These are phyloP conservation scores for Warburgia ugandensis DNA, from an alignment of 164 flowering plant genomes.

Conservation along the genomic window DNA sequence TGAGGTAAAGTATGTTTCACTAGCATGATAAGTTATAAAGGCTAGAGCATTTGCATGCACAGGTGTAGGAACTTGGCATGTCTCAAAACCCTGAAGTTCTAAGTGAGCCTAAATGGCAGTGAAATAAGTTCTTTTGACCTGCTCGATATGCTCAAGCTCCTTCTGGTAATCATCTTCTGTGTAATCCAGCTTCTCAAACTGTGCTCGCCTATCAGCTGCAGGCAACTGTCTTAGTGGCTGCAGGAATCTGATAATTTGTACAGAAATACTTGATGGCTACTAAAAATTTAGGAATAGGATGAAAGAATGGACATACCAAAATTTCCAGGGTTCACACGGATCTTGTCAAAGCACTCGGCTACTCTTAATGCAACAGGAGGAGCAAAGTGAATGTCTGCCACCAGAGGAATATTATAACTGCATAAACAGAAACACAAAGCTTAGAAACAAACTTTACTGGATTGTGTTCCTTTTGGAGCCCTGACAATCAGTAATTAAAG, in stretches of 20 bases:
- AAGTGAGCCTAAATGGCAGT: no score
- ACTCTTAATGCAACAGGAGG: conserved; percentile 90
- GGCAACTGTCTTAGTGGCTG: conserved; percentile 11
- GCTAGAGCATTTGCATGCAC: no score
- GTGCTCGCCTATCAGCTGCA: conserved; percentile 97
- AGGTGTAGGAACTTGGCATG: no score
- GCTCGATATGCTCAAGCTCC: conserved; percentile 94
- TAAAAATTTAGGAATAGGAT: neutral
- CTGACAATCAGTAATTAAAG: conserved; percentile 1
- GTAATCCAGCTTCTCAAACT: conserved; percentile 83
- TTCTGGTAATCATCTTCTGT: conserved; percentile 92
- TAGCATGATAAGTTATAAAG: no score
- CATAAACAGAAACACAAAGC: conserved; percentile 13
- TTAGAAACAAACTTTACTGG: neutral
- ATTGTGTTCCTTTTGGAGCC: neutral
- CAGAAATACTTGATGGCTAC: neutral
- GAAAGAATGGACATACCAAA: conserved; percentile 46
- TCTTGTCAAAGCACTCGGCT: conserved; percentile 96
- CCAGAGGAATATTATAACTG: conserved; percentile 95
- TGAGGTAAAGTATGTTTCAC: no score
- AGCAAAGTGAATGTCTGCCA: conserved; percentile 98
- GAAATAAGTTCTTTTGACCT: conserved; percentile 36
- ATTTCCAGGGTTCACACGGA: conserved; percentile 97
- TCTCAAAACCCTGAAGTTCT: neutral
- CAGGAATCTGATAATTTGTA: conserved; percentile 1